Evolutionary conservation across 73 alveolate species (phyloP).

Genomic region (Effrenium voratum): DNA sequence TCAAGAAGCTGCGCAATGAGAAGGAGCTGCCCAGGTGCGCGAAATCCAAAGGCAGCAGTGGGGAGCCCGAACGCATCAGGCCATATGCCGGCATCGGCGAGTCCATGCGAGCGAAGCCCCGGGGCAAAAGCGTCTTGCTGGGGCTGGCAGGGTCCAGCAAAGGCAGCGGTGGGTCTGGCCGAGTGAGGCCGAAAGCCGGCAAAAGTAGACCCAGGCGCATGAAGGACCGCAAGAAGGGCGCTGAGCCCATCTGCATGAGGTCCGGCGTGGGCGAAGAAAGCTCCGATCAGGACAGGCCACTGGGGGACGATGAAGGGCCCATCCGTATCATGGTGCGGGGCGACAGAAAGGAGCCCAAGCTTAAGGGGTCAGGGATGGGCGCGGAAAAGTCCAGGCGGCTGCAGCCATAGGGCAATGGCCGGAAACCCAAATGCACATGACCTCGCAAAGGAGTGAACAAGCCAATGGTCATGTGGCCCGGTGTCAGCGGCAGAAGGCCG

Average conservation of each 20-base stretch:
- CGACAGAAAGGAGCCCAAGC: background rate
- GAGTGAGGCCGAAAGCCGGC: conserved; percentile 2
- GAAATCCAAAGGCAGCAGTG: background rate
- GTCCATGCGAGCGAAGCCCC: background rate
- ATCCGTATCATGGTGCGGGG: background rate
- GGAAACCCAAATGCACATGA: conserved; percentile 6
- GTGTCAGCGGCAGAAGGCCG: background rate
- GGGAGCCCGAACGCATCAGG: background rate
- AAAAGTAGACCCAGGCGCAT: background rate
- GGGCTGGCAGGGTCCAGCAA: background rate
- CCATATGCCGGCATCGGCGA: background rate
- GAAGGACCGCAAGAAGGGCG: background rate
- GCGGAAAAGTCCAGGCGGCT: background rate
- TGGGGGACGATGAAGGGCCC: background rate
- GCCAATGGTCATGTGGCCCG: background rate
- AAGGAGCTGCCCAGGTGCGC: conserved; percentile 18
- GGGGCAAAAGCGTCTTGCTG: background rate
- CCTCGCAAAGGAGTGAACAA: conserved; percentile 11
- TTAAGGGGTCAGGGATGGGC: background rate
- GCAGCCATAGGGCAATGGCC: conserved; percentile 15
- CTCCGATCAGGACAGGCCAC: conserved; percentile 36
- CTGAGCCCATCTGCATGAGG: background rate
- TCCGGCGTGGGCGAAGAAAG: background rate
- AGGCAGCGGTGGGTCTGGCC: background rate
- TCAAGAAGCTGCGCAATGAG: background rate